Conservation (phyloP, 2,329 filamentous ascomycete species). For the Talaromyces piceae region DNA sequence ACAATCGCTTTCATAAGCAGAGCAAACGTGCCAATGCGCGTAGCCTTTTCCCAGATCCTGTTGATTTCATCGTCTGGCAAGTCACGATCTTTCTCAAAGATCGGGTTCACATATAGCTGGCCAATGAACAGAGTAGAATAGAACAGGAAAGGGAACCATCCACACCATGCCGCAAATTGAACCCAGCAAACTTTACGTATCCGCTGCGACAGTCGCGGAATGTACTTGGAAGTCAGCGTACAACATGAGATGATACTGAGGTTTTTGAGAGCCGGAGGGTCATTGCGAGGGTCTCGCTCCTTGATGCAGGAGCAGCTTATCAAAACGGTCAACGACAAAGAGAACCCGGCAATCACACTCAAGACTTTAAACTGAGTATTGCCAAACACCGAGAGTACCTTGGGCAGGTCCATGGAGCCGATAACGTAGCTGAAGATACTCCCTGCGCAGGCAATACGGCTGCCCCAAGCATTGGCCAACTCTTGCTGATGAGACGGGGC, state of each 20-base stretch:
- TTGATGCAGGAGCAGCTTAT: conserved; percentile 62
- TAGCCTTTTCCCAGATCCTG: conserved; percentile 72
- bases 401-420: conserved; percentile 73
- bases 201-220: conserved; percentile 57
- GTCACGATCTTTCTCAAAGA: conserved; percentile 66
- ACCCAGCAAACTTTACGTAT: conserved; percentile 73
- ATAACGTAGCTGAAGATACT: conserved; percentile 88
- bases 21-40: conserved; percentile 79
- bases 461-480: conserved; percentile 88
- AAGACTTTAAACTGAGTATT: conserved; percentile 88
- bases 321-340: conserved; percentile 61
- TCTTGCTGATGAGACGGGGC: conserved; percentile 90
- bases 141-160: conserved; percentile 91
- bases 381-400: conserved; percentile 69
- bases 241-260: conserved; percentile 63
- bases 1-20: conserved; percentile 81
- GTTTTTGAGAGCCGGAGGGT: conserved; percentile 53
- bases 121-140: conserved; percentile 92
- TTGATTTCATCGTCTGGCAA: conserved; percentile 74
- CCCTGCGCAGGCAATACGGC: conserved; percentile 73
- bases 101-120: conserved; percentile 83
- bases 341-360: conserved; percentile 73
- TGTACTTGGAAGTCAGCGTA: conserved; percentile 62
- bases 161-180: conserved; percentile 83
- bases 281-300: conserved; percentile 72